A percentile compares a stretch with the other conserved stretches of the same genome.
Evolutionary conservation across 176 grass and related monocot genomes (phyloP).

Genomic region (Carex parvula): DNA sequence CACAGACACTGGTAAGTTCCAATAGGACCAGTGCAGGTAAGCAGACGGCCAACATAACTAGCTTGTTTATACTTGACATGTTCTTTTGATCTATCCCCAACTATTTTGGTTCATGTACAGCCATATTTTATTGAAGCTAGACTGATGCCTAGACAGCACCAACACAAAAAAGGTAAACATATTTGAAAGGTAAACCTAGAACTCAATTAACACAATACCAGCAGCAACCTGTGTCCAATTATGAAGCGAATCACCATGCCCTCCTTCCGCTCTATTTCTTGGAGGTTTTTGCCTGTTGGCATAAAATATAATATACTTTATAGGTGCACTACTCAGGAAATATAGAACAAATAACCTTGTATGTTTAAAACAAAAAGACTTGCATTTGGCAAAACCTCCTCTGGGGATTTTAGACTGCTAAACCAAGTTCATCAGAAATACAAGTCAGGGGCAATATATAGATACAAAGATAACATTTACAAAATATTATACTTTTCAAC

Average conservation of each 20-base stretch:
- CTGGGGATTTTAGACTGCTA: neutral
- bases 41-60: neutral
- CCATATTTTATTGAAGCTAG: no score
- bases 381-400: slow-evolving; percentile 4
- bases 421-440: neutral
- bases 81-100: neutral
- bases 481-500: neutral
- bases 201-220: neutral
- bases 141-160: neutral
- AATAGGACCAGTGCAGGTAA: neutral
- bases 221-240: slow-evolving; percentile 66
- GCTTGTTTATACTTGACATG: neutral
- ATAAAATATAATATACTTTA: neutral
- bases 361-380: neutral
- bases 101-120: neutral
- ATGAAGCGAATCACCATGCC: slow-evolving; percentile 70
- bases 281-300: slow-evolving; percentile 33
- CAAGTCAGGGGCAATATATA: neutral
- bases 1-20: neutral
- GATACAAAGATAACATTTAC: neutral
- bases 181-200: neutral
- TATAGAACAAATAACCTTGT: neutral
- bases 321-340: neutral
- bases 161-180: neutral
- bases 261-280: slow-evolving; percentile 54